Conservation (phyloP, 2,329 filamentous ascomycete genomes). For the Capronia americana region DNA sequence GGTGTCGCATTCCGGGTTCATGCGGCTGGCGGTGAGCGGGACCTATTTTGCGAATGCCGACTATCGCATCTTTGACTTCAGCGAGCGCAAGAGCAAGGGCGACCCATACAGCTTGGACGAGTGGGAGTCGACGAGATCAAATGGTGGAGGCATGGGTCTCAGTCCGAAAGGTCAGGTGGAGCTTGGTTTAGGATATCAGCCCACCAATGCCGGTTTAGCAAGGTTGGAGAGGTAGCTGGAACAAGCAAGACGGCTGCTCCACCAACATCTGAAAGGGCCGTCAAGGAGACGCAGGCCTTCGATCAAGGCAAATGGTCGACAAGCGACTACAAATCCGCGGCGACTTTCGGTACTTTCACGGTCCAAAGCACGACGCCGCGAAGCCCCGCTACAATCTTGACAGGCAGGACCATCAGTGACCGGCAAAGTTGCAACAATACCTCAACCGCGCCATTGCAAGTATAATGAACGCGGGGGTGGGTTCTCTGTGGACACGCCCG, state of each 20-base stretch:
- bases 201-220: neutral
- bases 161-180: neutral
- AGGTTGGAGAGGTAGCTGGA: conserved; percentile 1
- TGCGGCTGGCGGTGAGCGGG: conserved; percentile 4
- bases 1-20: conserved; percentile 7
- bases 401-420: neutral
- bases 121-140: conserved; percentile 5
- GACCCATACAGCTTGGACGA: neutral
- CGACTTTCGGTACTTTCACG: neutral
- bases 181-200: conserved; percentile 3
- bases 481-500: too few species aligned
- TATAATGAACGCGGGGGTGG: neutral
- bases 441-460: neutral
- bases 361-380: neutral
- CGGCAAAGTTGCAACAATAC: neutral
- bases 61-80: conserved; percentile 10
- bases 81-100: neutral
- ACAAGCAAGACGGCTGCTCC: neutral
- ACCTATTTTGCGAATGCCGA: conserved; percentile 9
- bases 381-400: neutral
- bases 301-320: neutral
- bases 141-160: conserved; percentile 6
- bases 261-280: neutral
- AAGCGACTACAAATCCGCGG: neutral
- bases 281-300: neutral